A percentile compares a stretch with the other conserved stretches of the same genome.
Evolutionary conservation across 306 rosid species (phyloP).

Genomic region (Begonia loranthoides): DNA sequence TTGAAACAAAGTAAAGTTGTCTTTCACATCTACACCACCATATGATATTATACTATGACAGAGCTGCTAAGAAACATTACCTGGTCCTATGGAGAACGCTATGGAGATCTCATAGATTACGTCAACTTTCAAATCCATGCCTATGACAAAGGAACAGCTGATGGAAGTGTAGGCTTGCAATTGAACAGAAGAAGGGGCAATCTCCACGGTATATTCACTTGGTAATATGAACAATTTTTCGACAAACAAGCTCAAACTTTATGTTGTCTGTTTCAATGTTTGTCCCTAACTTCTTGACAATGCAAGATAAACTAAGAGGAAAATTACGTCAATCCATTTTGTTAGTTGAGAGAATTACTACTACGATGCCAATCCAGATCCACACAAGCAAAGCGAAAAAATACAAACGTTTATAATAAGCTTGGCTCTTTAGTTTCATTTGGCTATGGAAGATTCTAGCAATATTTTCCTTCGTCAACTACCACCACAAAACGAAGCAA

Average conservation of each 20-base stretch:
- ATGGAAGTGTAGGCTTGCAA: slow-evolving; percentile 48
- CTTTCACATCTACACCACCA: slow-evolving; percentile 64
- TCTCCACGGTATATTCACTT: slow-evolving; percentile 58
- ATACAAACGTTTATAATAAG: too few relatives aligned
- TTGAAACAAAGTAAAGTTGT: slow-evolving; percentile 27
- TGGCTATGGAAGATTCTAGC: too few relatives aligned
- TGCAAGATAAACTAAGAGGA: background rate
- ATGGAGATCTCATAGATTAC: slow-evolving; percentile 48
- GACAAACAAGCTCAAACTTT: slow-evolving; percentile 62
- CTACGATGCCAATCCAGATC: too few relatives aligned
- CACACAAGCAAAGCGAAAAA: too few relatives aligned
- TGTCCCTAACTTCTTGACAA: slow-evolving; percentile 17
- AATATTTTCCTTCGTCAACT: too few relatives aligned
- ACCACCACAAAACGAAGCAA: too few relatives aligned
- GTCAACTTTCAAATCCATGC: slow-evolving; percentile 83
- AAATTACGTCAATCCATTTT: too few relatives aligned
- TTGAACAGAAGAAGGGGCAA: slow-evolving; percentile 35
- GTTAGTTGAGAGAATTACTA: too few relatives aligned
- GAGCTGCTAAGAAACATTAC: slow-evolving; percentile 42
- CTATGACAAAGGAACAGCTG: slow-evolving; percentile 42
- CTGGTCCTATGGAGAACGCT: slow-evolving; percentile 50
- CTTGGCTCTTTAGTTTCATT: too few relatives aligned
- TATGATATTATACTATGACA: slow-evolving; percentile 20
- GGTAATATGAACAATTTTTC: slow-evolving; percentile 46
- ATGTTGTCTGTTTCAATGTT: too few relatives aligned